Percentiles rank a stretch among this genome's conserved stretches.
Evolutionary conservation across 495 filamentous ascomycete genomes (phyloP).

Genomic region (Friedmanniomyces endolithicus): DNA sequence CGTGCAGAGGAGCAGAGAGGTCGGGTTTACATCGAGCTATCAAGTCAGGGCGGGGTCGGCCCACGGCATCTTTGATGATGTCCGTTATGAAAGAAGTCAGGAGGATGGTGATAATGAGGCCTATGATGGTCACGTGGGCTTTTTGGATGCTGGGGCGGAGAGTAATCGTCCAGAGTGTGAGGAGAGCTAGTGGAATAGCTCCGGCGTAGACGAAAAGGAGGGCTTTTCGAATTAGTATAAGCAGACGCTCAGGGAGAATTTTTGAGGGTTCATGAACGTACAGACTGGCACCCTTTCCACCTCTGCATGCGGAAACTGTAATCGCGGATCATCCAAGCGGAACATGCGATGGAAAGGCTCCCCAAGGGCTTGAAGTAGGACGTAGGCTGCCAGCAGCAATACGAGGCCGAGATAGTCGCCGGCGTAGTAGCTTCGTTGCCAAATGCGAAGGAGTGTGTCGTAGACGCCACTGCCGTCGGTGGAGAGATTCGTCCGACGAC

Average conservation of each 20-base stretch:
- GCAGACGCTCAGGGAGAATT: neutral
- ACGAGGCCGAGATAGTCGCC: slow-evolving; percentile 75
- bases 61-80: slow-evolving; percentile 81
- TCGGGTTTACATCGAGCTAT: slow-evolving; percentile 73
- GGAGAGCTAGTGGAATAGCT: slow-evolving; percentile 50
- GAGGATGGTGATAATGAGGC: slow-evolving; percentile 58
- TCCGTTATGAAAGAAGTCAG: slow-evolving; percentile 79
- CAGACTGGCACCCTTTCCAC: slow-evolving; percentile 72
- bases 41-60: slow-evolving; percentile 80
- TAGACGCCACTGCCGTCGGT: neutral
- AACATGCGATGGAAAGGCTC: slow-evolving; percentile 85
- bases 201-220: slow-evolving; percentile 68
- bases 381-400: slow-evolving; percentile 52
- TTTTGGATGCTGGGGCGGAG: slow-evolving; percentile 57
- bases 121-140: slow-evolving; percentile 72
- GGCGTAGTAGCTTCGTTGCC: slow-evolving; percentile 50
- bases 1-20: slow-evolving; percentile 48
- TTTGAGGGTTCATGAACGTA: slow-evolving; percentile 30
- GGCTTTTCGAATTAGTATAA: slow-evolving; percentile 28
- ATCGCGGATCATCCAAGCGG: slow-evolving; percentile 64
- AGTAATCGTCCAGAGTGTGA: slow-evolving; percentile 53
- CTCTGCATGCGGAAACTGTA: slow-evolving; percentile 76
- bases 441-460: slow-evolving; percentile 1
- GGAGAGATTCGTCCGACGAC: neutral
- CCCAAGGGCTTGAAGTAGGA: slow-evolving; percentile 55